Base-by-base conservation (phyloP, 106 monocot genomes). In the Platanthera guangdongensis region DNA sequence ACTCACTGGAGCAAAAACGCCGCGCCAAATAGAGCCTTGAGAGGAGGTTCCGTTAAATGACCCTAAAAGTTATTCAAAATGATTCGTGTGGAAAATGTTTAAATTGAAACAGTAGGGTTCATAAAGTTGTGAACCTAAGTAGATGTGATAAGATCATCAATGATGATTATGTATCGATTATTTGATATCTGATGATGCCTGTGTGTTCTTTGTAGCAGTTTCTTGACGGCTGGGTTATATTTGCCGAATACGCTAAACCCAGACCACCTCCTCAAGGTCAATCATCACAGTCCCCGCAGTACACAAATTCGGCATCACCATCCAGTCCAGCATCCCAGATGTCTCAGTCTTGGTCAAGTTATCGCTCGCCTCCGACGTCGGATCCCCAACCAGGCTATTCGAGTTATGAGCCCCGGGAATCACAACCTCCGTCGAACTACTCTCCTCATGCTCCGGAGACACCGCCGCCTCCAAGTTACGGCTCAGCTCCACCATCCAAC, bases 211-310 rank as follows among this genome's bases (percentile, higher is more conserved):
- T 65, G 47, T 68, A 32, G 76, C 81, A 81, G 81, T 81, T 54
- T 71, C 80, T 97, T 6, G 97, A 97, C 84, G 97, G 97, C 48
- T 97, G 97, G 97, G 97, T 97, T 57, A 97, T 97, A 45, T 97
- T 97, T 77, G 97, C 91, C 0, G 97, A 97, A 53, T 97, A 88
- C 76, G 94, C 97, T 5, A 87, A 80, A 63, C 91, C 94, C 13
- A 76, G 81, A 55, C 81, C 81, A 22, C 69, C 76, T 16, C 32
- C 79, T 25, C 63, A 25, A 15, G 16, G 21, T 62, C 79, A 79
- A 51, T 5, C 60, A 18, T 79, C 72, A 9, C 7, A 53, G 18
- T 52, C 70, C 16, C 72, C 50, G n/a, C 72, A 4, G 72, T 4
- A 8, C 32, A 5, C 16, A 8, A 32, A 16, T 25, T 32, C 32